Evolutionary conservation across 805 yeast species (phyloP).

Genomic region (Pichia pseudocactophila): DNA sequence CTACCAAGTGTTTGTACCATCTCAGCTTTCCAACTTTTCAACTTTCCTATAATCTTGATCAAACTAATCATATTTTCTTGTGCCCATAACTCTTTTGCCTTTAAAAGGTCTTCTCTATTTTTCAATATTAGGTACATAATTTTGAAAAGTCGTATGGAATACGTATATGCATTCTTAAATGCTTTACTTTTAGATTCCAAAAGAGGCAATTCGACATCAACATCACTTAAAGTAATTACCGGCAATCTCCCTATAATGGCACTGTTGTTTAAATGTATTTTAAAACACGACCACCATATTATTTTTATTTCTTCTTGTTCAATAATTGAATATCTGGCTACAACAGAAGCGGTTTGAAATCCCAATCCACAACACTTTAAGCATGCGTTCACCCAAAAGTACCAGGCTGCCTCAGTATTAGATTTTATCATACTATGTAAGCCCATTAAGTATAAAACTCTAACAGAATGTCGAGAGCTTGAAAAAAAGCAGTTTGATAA

Average conservation of each 20-base stretch:
- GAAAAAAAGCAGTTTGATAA: constrained; percentile 28
- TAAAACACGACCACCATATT: constrained; percentile 31
- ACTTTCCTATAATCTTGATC: constrained; percentile 20
- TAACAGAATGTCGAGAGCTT: constrained; percentile 28
- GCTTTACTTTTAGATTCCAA: constrained; percentile 11
- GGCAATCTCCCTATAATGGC: constrained; percentile 30
- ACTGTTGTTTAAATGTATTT: constrained; percentile 26
- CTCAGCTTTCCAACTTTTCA: constrained; percentile 21
- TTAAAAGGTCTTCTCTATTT: constrained; percentile 23
- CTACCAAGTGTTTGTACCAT: constrained; percentile 12
- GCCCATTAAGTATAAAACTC: constrained; percentile 28
- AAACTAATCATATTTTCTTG: constrained; percentile 27
- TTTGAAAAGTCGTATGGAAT: constrained; percentile 22
- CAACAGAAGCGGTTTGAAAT: constrained; percentile 25
- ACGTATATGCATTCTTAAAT: constrained; percentile 15
- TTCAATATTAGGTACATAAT: constrained; percentile 26
- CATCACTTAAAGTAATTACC: constrained; percentile 27
- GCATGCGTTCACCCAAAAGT: constrained; percentile 28
- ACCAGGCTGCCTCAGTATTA: constrained; percentile 33
- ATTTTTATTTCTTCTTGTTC: constrained; percentile 22
- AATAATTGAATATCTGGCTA: constrained; percentile 8
- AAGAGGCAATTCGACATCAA: constrained; percentile 27
- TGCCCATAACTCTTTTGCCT: constrained; percentile 23
- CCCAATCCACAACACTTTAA: constrained; percentile 33
- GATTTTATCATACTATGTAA: constrained; percentile 28